phyloP scores from a whole-genome alignment of 164 flowering plant species.

The Magnolia sinica region DNA sequence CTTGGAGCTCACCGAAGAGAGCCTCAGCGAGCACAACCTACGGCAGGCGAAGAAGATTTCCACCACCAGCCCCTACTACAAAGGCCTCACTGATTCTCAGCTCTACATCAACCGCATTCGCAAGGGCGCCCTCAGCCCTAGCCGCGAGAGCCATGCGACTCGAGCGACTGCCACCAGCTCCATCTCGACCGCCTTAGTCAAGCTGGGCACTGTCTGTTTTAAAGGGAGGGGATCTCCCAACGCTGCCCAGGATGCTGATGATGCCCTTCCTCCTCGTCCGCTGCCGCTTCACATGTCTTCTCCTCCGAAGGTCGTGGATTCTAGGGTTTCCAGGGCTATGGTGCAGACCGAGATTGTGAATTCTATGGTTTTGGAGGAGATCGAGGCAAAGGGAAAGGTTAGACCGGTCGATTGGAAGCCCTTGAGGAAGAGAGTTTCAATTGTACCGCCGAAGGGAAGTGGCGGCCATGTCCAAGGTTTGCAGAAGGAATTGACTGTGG shows the following conservation, averaged over 20 bases:
- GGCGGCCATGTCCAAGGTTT: not conserved
- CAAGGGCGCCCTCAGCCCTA: conserved; percentile 16
- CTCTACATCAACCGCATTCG: conserved; percentile 9
- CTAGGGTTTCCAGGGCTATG: not conserved
- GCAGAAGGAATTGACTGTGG: not conserved
- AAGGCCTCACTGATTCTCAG: conserved; percentile 32
- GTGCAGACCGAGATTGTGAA: not conserved
- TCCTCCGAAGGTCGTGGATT: not conserved
- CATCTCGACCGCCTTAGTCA: conserved; percentile 18
- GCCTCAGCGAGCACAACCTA: conserved; percentile 24
- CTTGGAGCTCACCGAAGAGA: conserved; percentile 24
- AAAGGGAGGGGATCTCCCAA: conserved; percentile 9
- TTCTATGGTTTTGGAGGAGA: not conserved
- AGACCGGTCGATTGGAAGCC: conserved; percentile 29
- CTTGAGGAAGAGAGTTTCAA: conserved; percentile 54
- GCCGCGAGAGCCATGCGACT: conserved; percentile 23
- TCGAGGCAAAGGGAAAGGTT: not conserved
- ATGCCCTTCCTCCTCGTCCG: not conserved
- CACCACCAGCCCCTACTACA: conserved; percentile 36
- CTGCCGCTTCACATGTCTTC: not conserved
- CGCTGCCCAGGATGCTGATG: not conserved
- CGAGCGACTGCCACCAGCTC: conserved; percentile 19
- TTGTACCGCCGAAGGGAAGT: not conserved
- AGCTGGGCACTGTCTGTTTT: conserved; percentile 28
- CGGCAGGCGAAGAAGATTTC: conserved; percentile 6